These are phyloP conservation scores for Gaeumannomyces tritici DNA, from an alignment of 2,329 filamentous ascomycete species.

Conservation along the genomic window DNA sequence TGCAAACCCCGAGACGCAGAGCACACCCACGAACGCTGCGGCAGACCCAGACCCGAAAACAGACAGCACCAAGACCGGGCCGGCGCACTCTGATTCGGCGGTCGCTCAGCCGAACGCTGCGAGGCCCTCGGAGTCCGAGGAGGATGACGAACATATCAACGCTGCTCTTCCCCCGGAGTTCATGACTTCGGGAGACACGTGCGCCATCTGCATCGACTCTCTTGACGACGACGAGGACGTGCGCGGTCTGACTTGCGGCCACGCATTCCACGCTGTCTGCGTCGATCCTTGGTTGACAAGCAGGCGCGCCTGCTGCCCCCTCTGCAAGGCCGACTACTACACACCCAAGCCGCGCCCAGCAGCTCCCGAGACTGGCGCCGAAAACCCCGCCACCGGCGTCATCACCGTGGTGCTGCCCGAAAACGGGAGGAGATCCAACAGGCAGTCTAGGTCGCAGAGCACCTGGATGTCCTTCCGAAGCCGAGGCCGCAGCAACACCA, in stretches of 20 bases:
- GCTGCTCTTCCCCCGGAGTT: conserved; percentile 74
- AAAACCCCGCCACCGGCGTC: conserved; percentile 20
- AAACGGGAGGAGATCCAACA: conserved; percentile 31
- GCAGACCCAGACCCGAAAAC: conserved; percentile 7
- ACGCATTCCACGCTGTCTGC: conserved; percentile 93
- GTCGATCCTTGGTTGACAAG: conserved; percentile 95
- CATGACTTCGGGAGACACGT: conserved; percentile 79
- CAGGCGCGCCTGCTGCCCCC: conserved; percentile 85
- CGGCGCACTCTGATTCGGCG: conserved; percentile 4
- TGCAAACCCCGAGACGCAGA: conserved; percentile 13
- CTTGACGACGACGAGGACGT: conserved; percentile 95
- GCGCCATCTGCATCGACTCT: conserved; percentile 90
- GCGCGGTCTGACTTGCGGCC: conserved; percentile 88
- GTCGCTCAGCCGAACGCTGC: conserved; percentile 6
- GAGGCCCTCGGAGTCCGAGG: conserved; percentile 27
- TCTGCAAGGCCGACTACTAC: conserved; percentile 98
- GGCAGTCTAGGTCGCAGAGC: conserved; percentile 30
- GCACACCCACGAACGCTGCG: conserved; percentile 12
- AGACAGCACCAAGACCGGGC: conserved; percentile 16
- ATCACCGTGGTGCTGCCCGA: conserved; percentile 15
- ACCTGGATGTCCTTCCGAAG: conserved; percentile 24
- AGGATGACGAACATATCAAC: conserved; percentile 66
- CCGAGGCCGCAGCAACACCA: background rate
- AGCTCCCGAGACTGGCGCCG: conserved; percentile 40
- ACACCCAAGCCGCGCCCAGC: conserved; percentile 79